A percentile compares a stretch with the other conserved stretches of the same genome.
phyloP scores from a whole-genome alignment of 495 filamentous ascomycete species.

The Mytilinidion resinicola region DNA sequence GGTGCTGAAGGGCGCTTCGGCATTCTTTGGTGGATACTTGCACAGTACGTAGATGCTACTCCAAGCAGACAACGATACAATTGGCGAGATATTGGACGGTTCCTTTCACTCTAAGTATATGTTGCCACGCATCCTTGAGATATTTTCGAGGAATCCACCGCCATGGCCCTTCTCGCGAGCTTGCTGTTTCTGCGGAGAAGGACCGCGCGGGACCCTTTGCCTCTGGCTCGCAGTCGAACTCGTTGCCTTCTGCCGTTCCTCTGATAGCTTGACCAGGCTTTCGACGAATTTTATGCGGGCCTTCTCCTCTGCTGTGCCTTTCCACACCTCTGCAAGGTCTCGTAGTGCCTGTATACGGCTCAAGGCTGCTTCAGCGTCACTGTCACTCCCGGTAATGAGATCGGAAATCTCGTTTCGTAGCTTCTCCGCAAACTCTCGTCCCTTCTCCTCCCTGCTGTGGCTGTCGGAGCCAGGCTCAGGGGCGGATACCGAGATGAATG shows the following conservation, averaged over 20 bases:
- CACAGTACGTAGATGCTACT: no score
- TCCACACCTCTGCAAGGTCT: slow-evolving; percentile 72
- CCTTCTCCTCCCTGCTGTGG: slow-evolving; percentile 67
- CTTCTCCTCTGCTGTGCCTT: slow-evolving; percentile 87
- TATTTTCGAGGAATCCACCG: slow-evolving; percentile 21
- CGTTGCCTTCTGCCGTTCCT: slow-evolving; percentile 33
- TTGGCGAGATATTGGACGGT: no score
- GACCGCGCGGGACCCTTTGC: slow-evolving; percentile 14
- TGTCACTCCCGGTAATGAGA: slow-evolving; percentile 50
- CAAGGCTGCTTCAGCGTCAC: slow-evolving; percentile 53
- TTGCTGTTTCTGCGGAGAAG: slow-evolving; percentile 4
- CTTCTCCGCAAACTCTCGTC: slow-evolving; percentile 61
- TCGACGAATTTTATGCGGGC: slow-evolving; percentile 78
- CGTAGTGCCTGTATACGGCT: slow-evolving; percentile 66
- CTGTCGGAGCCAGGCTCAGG: slow-evolving; percentile 56
- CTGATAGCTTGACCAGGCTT: slow-evolving; percentile 55
- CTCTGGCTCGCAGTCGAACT: slow-evolving; percentile 8
- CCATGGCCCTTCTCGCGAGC: slow-evolving; percentile 1
- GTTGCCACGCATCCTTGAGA: slow-evolving; percentile 19
- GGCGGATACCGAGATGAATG: slow-evolving; percentile 74
- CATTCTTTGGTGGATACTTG: no score
- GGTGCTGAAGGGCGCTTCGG: no score
- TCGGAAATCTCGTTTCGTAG: slow-evolving; percentile 65
- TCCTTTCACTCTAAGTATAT: slow-evolving; percentile 7
- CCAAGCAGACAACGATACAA: no score